phyloP scores from a whole-genome alignment of 495 filamentous ascomycete species.

The Friedmanniomyces endolithicus region DNA sequence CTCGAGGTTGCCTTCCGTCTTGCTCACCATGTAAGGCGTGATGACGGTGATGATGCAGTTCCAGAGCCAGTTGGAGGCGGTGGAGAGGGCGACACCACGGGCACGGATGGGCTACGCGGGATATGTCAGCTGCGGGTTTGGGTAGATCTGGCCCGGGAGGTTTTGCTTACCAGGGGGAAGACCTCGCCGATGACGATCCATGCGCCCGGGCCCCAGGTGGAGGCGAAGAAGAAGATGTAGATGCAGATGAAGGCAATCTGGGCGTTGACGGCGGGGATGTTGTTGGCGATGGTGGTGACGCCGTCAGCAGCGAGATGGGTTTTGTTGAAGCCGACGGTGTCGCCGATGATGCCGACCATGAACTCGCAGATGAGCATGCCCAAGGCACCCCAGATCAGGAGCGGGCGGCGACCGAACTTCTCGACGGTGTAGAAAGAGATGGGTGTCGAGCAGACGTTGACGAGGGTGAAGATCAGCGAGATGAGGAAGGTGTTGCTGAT shows the following conservation, averaged over 20 bases:
- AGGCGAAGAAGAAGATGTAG: slow-evolving; percentile 45
- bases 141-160: too few relatives aligned
- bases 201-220: slow-evolving; percentile 41
- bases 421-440: slow-evolving; percentile 74
- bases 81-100: slow-evolving; percentile 62
- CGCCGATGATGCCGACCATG: slow-evolving; percentile 61
- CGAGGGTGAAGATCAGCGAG: slow-evolving; percentile 65
- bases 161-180: slow-evolving; percentile 55
- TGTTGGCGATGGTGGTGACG: slow-evolving; percentile 14
- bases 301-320: slow-evolving; percentile 4
- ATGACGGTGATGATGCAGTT: slow-evolving; percentile 59
- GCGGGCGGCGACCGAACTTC: slow-evolving; percentile 63
- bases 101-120: slow-evolving; percentile 51
- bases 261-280: slow-evolving; percentile 22
- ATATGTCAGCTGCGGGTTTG: not conserved
- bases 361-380: slow-evolving; percentile 81
- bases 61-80: slow-evolving; percentile 79
- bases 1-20: slow-evolving; percentile 51
- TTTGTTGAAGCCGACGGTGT: slow-evolving; percentile 22
- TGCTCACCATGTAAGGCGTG: slow-evolving; percentile 64
- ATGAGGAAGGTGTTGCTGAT: slow-evolving; percentile 69
- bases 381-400: slow-evolving; percentile 64
- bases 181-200: slow-evolving; percentile 82
- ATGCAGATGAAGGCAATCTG: slow-evolving; percentile 34
- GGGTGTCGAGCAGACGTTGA: slow-evolving; percentile 75